Evolutionary conservation across 2,329 filamentous ascomycete species (phyloP).

Genomic region (Trichophyton rubrum): DNA sequence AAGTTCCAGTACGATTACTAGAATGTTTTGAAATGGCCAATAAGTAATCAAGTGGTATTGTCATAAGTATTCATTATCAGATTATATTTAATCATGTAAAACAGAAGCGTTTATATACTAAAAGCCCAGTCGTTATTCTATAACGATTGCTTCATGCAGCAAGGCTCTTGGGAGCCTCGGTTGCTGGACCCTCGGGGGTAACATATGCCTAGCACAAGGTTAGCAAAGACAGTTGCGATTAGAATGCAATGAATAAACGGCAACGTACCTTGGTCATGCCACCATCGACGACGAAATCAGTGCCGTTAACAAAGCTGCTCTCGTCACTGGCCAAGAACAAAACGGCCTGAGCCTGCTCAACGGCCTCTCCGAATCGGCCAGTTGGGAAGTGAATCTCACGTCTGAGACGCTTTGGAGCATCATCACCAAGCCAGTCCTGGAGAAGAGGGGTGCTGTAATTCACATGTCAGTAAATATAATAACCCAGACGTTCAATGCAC

Average conservation of each 20-base stretch:
- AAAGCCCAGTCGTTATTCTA: neutral
- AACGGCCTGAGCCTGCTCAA: constrained; percentile 84
- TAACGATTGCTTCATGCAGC: constrained; percentile 12
- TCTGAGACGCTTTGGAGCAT: constrained; percentile 64
- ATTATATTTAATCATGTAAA: neutral
- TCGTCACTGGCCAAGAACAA: constrained; percentile 80
- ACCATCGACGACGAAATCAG: constrained; percentile 89
- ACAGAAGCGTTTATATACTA: neutral
- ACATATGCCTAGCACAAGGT: constrained; percentile 51
- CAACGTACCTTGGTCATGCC: constrained; percentile 65
- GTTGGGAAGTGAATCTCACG: constrained; percentile 83
- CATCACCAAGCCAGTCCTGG: constrained; percentile 87
- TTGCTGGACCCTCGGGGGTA: constrained; percentile 47
- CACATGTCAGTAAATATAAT: neutral
- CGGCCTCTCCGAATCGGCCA: constrained; percentile 81
- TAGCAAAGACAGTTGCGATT: neutral
- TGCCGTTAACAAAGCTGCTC: constrained; percentile 78
- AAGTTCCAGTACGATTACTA: no score
- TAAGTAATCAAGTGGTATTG: neutral
- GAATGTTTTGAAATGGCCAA: neutral
- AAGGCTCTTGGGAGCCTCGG: constrained; percentile 41
- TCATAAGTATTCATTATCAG: neutral
- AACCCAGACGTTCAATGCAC: neutral
- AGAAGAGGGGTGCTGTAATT: constrained; percentile 59
- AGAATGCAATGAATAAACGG: neutral